phyloP scores from a whole-genome alignment of 2,329 filamentous ascomycete genomes.

The Ophiostoma ips region DNA sequence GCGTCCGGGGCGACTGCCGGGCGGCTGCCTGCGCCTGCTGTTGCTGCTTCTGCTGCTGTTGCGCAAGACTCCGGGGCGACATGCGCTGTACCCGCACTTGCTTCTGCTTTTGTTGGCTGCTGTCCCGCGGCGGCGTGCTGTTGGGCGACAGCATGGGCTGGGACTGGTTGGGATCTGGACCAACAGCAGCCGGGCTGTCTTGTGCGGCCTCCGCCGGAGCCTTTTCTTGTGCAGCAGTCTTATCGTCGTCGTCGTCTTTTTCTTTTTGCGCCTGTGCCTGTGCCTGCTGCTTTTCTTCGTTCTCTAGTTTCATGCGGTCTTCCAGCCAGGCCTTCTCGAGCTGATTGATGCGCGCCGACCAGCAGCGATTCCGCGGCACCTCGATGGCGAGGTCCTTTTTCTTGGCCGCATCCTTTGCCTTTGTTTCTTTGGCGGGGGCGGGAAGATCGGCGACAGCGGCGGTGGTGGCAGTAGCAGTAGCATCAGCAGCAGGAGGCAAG shows the following conservation, averaged over 20 bases:
- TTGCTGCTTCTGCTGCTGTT: background rate
- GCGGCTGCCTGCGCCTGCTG: background rate
- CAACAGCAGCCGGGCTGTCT: background rate
- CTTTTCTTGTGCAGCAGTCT: too few species aligned
- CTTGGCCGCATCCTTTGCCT: slow-evolving; percentile 8
- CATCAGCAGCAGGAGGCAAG: slow-evolving; percentile 1
- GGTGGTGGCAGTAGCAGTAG: background rate
- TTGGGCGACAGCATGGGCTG: background rate
- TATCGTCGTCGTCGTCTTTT: background rate
- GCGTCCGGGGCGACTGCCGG: background rate
- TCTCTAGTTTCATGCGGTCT: slow-evolving; percentile 17
- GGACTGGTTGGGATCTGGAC: background rate
- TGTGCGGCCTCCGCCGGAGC: too few species aligned
- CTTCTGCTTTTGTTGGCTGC: background rate
- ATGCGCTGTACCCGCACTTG: background rate
- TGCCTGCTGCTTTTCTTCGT: background rate
- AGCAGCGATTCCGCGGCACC: slow-evolving; percentile 31
- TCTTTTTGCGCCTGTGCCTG: background rate
- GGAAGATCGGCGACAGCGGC: too few species aligned
- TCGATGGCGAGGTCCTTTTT: slow-evolving; percentile 25
- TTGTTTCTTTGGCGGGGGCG: background rate
- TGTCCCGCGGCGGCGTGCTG: background rate
- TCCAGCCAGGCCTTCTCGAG: slow-evolving; percentile 21
- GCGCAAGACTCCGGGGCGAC: background rate
- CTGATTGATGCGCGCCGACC: slow-evolving; percentile 34